These are phyloP conservation scores for Mycena sanguinolenta DNA, from an alignment of 768 basidiomycete genomes.

Conservation along the genomic window DNA sequence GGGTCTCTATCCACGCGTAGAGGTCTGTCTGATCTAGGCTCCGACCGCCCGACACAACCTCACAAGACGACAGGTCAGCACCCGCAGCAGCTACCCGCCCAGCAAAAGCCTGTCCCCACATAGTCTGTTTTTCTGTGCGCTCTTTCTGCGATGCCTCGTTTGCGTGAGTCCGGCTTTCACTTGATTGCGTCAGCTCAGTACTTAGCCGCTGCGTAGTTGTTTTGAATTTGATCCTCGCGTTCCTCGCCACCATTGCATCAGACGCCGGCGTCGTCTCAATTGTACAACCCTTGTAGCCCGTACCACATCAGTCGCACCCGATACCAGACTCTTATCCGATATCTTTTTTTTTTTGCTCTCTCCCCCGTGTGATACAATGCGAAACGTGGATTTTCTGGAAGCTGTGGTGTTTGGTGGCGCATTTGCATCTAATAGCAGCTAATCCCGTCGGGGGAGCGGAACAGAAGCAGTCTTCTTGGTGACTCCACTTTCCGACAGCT, in stretches of 20 bases:
- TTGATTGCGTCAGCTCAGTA: not conserved
- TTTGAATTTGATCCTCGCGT: not conserved
- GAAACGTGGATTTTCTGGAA: slow-evolving; percentile 6
- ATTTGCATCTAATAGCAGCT: not conserved
- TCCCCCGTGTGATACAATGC: not conserved
- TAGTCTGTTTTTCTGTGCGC: not conserved
- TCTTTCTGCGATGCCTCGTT: not conserved
- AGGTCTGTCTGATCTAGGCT: slow-evolving; percentile 9
- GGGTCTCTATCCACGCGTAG: slow-evolving; percentile 21
- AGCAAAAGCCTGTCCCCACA: slow-evolving; percentile 19
- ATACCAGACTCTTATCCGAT: slow-evolving; percentile 20
- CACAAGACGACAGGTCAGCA: not conserved
- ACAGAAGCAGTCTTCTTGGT: not conserved
- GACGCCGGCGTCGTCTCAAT: slow-evolving; percentile 8
- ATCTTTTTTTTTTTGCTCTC: not conserved
- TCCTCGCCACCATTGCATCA: not conserved
- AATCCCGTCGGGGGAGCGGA: not conserved
- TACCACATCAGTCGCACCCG: not conserved
- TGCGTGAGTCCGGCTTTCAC: slow-evolving; percentile 3
- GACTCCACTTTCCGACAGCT: not conserved
- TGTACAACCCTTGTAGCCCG: slow-evolving; percentile 31
- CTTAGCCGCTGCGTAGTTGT: slow-evolving; percentile 5
- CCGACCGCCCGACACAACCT: not conserved
- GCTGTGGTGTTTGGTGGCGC: slow-evolving; percentile 15
- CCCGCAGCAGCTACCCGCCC: slow-evolving; percentile 6